Percentiles rank a stretch among this genome's conserved stretches.
Conservation (phyloP, 2,329 filamentous ascomycete species). For the Eurotiales sp. region DNA sequence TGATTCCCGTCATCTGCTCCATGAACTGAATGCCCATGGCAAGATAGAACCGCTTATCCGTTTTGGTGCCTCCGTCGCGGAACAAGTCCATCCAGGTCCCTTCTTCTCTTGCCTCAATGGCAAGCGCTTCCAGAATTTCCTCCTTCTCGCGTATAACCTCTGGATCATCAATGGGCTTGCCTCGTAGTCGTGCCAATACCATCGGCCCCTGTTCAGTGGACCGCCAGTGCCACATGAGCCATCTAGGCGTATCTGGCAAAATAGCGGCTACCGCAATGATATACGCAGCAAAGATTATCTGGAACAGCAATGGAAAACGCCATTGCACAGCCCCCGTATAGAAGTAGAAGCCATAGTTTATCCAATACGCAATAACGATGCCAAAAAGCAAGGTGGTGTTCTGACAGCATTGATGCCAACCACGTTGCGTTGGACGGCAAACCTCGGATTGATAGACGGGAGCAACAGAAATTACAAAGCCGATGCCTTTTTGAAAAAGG, state of each 20-base stretch:
- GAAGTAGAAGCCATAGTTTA: conserved; percentile 8
- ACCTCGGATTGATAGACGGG: conserved; percentile 30
- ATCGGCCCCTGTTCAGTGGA: conserved; percentile 33
- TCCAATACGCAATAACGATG: conserved; percentile 22
- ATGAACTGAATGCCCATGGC: conserved; percentile 20
- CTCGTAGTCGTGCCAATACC: conserved; percentile 22
- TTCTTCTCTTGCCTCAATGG: conserved; percentile 7
- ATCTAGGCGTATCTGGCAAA: conserved; percentile 44
- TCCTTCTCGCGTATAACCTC: neutral
- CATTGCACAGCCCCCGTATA: conserved; percentile 25
- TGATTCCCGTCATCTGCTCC: conserved; percentile 34
- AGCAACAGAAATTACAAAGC: conserved; percentile 20
- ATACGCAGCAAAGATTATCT: conserved; percentile 38
- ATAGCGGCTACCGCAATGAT: conserved; percentile 34
- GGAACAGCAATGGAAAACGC: conserved; percentile 43
- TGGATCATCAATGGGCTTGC: neutral
- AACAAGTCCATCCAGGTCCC: conserved; percentile 11
- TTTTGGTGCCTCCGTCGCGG: conserved; percentile 1
- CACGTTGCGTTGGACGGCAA: conserved; percentile 23
- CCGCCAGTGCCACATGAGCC: conserved; percentile 39
- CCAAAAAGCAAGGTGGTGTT: neutral
- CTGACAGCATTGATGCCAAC: conserved; percentile 19
- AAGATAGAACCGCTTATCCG: conserved; percentile 9
- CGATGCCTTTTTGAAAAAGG: conserved; percentile 13
- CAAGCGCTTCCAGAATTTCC: conserved; percentile 4